Evolutionary conservation across 2,329 filamentous ascomycete species (phyloP), one percentile per base, ranked within the genome.

Genomic region (Stagonosporopsis rhizophila): DNA sequence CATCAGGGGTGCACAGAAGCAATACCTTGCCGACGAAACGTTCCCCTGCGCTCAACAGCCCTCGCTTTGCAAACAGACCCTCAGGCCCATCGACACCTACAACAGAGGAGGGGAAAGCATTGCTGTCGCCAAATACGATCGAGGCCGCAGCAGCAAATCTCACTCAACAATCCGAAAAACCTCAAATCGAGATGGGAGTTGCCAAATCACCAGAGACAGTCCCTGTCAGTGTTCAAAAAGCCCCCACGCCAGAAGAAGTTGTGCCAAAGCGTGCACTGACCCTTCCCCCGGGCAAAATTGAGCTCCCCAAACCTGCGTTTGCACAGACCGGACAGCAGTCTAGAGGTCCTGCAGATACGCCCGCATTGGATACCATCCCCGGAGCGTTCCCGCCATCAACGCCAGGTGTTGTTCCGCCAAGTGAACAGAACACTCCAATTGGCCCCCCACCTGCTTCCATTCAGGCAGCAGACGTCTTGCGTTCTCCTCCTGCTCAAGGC

Each of bases 11-110:
- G n/a, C 84, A 88, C 68, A 80, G 88, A 63, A 97, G 94, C 78
- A 98, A 98, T 72, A 99, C 95, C 3, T 83, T 98, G 14, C 95
- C 95, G 0, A 95, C 94, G 0, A 96, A 96, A 72, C 89, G 90
- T 73, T 95, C 92, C 0, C 91, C 92, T 7, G 87, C 86, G 8
- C 76, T 93, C 39, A 61, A 66, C n/a, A 69, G 67, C 32, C 61
- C 67, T 35, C 70, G 72, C n/a, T 75, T 75, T 51, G 56, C 66
- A 5, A 64, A 69, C 44, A 83, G 82, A 66, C 77, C 82, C 34
- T 81, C 83, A 4, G 81, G 84, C 28, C 77, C 85, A 19, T 79
- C 82, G 9, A 81, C 83, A 0, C 80, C 83, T 9, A 79, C 60
- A 20, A 37, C 66, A n/a, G 71, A 74, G 42, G 72, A 71, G 22